phyloP scores from a whole-genome alignment of 139 green algal species.

The Tetradesmus lagerheimii region DNA sequence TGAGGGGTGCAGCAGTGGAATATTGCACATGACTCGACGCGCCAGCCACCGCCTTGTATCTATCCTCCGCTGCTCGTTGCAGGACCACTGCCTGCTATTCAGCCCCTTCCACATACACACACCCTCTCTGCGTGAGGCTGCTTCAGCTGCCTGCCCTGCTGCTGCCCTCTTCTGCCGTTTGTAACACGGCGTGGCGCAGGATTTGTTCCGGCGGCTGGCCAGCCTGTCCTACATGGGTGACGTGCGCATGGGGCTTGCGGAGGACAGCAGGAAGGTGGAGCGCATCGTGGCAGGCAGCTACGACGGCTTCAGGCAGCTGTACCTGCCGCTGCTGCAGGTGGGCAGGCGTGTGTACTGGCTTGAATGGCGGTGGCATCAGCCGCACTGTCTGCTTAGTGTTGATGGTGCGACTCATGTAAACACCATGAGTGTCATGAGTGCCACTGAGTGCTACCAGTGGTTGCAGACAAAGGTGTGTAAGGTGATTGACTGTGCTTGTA shows the following conservation, averaged over 20 bases:
- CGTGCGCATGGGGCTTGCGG: slow-evolving; percentile 84
- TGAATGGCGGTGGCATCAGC: not conserved
- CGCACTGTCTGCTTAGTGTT: too few relatives aligned
- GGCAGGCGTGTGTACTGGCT: too few relatives aligned
- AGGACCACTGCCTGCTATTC: not conserved
- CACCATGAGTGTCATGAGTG: too few relatives aligned
- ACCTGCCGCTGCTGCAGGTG: slow-evolving; percentile 58
- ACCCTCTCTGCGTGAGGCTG: not conserved
- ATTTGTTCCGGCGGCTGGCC: slow-evolving; percentile 78
- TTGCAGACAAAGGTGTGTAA: too few relatives aligned
- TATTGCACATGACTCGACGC: too few relatives aligned
- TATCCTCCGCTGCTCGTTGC: not conserved
- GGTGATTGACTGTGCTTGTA: too few relatives aligned
- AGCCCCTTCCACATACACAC: not conserved
- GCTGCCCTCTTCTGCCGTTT: too few relatives aligned
- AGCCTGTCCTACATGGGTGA: slow-evolving; percentile 90
- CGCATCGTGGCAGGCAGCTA: slow-evolving; percentile 75
- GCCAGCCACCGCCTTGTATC: too few relatives aligned
- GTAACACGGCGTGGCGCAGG: slow-evolving; percentile 43
- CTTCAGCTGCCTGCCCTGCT: not conserved
- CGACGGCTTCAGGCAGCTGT: slow-evolving; percentile 52
- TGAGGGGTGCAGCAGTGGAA: slow-evolving; percentile 25
- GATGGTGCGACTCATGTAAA: too few relatives aligned
- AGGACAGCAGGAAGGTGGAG: slow-evolving; percentile 88
- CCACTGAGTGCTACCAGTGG: too few relatives aligned